Evolutionary conservation across 768 basidiomycete genomes (phyloP).

Genomic region (Suillus subaureus): DNA sequence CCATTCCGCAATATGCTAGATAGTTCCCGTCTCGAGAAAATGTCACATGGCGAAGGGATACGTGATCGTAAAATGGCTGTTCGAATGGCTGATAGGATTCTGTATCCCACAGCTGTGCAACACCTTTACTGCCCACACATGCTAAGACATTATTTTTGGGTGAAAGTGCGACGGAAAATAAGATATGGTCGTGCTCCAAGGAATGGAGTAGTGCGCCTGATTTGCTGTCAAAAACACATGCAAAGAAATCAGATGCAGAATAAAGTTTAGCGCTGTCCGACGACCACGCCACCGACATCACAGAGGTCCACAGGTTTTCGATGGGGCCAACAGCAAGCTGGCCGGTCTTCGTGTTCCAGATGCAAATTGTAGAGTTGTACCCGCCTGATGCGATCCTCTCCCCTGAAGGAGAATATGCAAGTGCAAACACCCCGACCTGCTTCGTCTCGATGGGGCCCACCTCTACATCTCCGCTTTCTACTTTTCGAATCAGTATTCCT

Average conservation of each 20-base stretch:
- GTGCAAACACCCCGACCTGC: accelerated
- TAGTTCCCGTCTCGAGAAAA: too few species aligned
- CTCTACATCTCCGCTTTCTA: neutral
- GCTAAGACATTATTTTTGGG: neutral
- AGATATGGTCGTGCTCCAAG: neutral
- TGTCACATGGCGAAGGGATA: too few species aligned
- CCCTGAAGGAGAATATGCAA: neutral
- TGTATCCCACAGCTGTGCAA: neutral
- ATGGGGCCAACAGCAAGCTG: neutral
- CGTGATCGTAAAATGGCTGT: neutral
- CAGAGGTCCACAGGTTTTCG: neutral
- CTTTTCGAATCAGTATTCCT: neutral
- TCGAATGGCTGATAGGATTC: neutral
- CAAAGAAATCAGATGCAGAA: neutral
- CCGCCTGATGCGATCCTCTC: neutral
- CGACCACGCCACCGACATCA: neutral
- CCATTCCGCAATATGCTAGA: too few species aligned
- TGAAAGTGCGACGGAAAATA: neutral
- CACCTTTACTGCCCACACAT: neutral
- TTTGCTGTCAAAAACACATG: neutral
- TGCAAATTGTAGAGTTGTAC: neutral
- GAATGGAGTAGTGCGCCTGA: neutral
- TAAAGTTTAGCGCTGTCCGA: neutral
- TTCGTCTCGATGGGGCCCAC: neutral
- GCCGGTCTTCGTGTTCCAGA: neutral